A percentile compares a stretch with the other conserved stretches of the same genome.
Evolutionary conservation across 208 protist genomes (phyloP).

Genomic region (Leishmania tropica): DNA sequence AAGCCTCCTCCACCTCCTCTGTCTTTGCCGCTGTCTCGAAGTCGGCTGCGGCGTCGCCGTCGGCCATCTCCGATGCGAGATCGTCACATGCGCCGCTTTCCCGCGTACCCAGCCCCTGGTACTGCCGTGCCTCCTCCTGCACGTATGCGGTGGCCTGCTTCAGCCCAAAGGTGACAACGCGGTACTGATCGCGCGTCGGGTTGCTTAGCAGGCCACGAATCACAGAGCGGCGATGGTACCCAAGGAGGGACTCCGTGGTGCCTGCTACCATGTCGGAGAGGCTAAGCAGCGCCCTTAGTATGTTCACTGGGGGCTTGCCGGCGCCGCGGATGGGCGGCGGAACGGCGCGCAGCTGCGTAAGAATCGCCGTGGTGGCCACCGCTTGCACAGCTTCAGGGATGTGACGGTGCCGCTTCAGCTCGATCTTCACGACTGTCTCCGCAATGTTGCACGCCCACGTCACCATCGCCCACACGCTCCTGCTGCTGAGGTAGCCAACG

Average conservation of each 20-base stretch:
- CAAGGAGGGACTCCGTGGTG: slow-evolving; percentile 48
- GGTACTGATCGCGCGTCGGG: slow-evolving; percentile 59
- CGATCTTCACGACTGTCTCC: slow-evolving; percentile 59
- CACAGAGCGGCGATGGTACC: slow-evolving; percentile 48
- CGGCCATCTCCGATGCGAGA: neutral
- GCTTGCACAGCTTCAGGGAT: slow-evolving; percentile 33
- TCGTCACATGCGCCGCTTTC: neutral
- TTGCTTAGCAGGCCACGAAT: slow-evolving; percentile 49
- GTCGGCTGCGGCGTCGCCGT: slow-evolving; percentile 4
- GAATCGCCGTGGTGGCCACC: slow-evolving; percentile 46
- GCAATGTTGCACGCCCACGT: slow-evolving; percentile 61
- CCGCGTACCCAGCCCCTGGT: slow-evolving; percentile 3
- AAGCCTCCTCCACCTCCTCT: slow-evolving; percentile 4
- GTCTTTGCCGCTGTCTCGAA: neutral
- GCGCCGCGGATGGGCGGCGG: slow-evolving; percentile 23
- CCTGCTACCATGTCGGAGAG: slow-evolving; percentile 59
- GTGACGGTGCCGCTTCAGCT: slow-evolving; percentile 41
- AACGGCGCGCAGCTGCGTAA: slow-evolving; percentile 66
- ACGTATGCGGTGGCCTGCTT: slow-evolving; percentile 75
- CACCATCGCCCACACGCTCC: slow-evolving; percentile 72
- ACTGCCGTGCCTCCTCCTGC: slow-evolving; percentile 42
- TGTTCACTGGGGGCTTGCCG: slow-evolving; percentile 26
- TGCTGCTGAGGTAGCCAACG: slow-evolving; percentile 55
- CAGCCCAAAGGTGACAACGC: slow-evolving; percentile 60
- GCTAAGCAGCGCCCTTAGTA: slow-evolving; percentile 37